A percentile compares a stretch with the other conserved stretches of the same genome.
phyloP scores from a whole-genome alignment of 495 filamentous ascomycete species.

The Hypoxylon cercidicola region DNA sequence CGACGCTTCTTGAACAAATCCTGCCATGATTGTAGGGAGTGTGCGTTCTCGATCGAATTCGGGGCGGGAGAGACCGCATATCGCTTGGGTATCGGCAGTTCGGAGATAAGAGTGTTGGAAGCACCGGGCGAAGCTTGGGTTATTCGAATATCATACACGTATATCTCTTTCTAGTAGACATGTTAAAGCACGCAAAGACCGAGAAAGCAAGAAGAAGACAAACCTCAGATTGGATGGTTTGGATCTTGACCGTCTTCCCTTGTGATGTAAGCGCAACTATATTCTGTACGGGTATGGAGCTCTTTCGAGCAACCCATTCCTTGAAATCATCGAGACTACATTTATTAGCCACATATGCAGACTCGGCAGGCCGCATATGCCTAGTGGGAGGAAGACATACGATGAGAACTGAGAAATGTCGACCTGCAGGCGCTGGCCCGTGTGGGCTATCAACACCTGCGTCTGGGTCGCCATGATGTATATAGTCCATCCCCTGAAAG shows the following conservation, averaged over 20 bases:
- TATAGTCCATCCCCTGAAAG: constrained; percentile 48
- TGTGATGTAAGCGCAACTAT: constrained; percentile 86
- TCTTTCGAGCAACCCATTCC: constrained; percentile 73
- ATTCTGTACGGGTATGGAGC: constrained; percentile 71
- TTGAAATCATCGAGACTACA: constrained; percentile 71
- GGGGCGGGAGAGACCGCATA: constrained; percentile 71
- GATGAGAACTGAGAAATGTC: constrained; percentile 75
- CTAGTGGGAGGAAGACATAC: constrained; percentile 58
- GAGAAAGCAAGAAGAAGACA: constrained; percentile 30
- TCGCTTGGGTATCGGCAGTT: constrained; percentile 66
- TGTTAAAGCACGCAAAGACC: background rate
- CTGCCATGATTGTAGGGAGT: constrained; percentile 83
- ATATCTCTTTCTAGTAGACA: constrained; percentile 76
- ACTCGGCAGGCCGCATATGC: constrained; percentile 23
- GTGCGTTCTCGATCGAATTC: constrained; percentile 76
- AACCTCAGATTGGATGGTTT: constrained; percentile 81
- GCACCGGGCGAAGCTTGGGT: constrained; percentile 58
- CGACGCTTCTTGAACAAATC: constrained; percentile 77
- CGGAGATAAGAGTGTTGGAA: constrained; percentile 55
- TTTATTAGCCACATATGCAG: constrained; percentile 18
- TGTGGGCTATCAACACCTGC: constrained; percentile 87
- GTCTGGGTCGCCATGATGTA: constrained; percentile 71
- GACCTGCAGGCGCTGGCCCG: constrained; percentile 80
- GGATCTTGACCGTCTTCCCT: constrained; percentile 80
- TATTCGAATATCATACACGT: constrained; percentile 82